A percentile compares a stretch with the other conserved stretches of the same genome.
These are phyloP conservation scores for Rutstroemia sp. DNA, from an alignment of 2,329 filamentous ascomycete species.

Conservation along the genomic window DNA sequence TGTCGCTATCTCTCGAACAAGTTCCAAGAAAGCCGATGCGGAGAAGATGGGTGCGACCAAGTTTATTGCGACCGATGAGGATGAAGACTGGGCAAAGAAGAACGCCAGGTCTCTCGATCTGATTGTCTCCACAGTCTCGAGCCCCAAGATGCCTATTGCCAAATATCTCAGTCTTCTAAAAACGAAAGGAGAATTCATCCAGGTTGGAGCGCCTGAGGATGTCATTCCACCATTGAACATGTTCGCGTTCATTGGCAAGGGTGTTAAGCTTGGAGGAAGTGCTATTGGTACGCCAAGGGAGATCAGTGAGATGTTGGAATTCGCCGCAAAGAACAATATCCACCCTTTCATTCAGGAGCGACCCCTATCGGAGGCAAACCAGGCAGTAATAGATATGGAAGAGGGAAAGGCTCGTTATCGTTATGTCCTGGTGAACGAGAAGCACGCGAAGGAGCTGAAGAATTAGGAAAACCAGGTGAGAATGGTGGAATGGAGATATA, in stretches of 20 bases:
- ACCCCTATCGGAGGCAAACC: slow-evolving; percentile 48
- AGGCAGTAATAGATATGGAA: slow-evolving; percentile 49
- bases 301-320: slow-evolving; percentile 52
- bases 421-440: slow-evolving; percentile 32
- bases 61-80: slow-evolving; percentile 9
- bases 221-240: slow-evolving; percentile 44
- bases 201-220: slow-evolving; percentile 57
- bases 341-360: slow-evolving; percentile 48
- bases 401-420: slow-evolving; percentile 44
- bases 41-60: slow-evolving; percentile 7
- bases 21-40: slow-evolving; percentile 5
- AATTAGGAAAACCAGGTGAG: neutral
- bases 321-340: slow-evolving; percentile 50
- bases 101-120: slow-evolving; percentile 45
- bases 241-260: slow-evolving; percentile 39
- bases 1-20: slow-evolving; percentile 41
- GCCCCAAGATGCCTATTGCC: slow-evolving; percentile 50
- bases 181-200: slow-evolving; percentile 51
- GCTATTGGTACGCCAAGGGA: slow-evolving; percentile 35
- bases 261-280: slow-evolving; percentile 36
- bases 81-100: slow-evolving; percentile 38
- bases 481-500: neutral
- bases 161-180: slow-evolving; percentile 53
- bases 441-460: slow-evolving; percentile 4
- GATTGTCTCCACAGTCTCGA: slow-evolving; percentile 50